Evolutionary conservation across 2,329 filamentous ascomycete genomes (phyloP), one percentile per base, ranked within the genome.

Genomic region (Byssoonygena ceratinophila): DNA sequence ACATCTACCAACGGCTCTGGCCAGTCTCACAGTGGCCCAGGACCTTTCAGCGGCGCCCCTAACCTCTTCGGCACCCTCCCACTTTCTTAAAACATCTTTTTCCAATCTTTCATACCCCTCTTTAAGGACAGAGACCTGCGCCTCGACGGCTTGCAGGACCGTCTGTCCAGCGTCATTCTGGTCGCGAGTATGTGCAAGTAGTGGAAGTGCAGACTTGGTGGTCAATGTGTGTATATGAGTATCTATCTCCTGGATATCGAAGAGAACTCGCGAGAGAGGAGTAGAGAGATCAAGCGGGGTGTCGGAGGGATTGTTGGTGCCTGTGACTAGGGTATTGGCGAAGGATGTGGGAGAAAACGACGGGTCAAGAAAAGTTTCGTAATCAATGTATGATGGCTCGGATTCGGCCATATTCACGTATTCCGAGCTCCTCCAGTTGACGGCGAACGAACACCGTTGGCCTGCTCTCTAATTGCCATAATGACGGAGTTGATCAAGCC

Each of bases 201-300:
- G 76, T 0, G 89, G 86, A 0, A 91, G 73, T 2, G 92, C 89
- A 25, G 84, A 86, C 57, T 85, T 83, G 1, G 89, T 92, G 4
- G 91, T 94, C 37, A 97, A 78, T 2, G 81, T 79, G 67, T 98
- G 88, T 58, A 98, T 95, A 66, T 94, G 89, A 0, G 90, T 94
- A 70, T 97, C 91, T 59, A 98, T 85, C 70, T 97, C 92, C 66
- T 97, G 92, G 2, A 92, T 84, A 69, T 98, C 92, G 70, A 98
- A 98, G 5, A 97, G 81, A 4, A 96, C 90, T 51, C 88, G 82
- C 4, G 90, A 95, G 45, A 98, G 78, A 2, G 92, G 91, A 14
- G 92, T 97, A 4, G 89, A 91, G 53, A 98, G 84, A 68, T 98
- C 92, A 61, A 97, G 80, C 5, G 88, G 85, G 1, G 84, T 84